phyloP scores from a whole-genome alignment of 192 early-diverging fungal species.

The Linnemannia elongata region DNA sequence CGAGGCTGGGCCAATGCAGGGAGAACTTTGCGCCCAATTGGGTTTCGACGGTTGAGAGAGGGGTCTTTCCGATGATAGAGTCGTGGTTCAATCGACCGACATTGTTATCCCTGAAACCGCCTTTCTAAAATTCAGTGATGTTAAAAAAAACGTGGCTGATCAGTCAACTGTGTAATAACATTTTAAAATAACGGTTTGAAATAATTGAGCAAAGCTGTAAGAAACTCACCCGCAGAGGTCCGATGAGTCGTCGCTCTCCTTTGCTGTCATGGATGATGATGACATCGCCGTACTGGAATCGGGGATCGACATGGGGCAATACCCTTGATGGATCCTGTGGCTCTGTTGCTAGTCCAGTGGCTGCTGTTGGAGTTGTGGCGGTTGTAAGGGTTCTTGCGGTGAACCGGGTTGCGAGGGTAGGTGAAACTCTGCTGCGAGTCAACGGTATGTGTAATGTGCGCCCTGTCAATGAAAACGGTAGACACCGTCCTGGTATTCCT shows the following conservation, averaged over 20 bases:
- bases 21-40: constrained; percentile 35
- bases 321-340: neutral
- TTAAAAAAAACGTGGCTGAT: neutral
- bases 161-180: neutral
- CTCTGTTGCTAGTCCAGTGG: neutral
- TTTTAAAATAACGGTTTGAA: neutral
- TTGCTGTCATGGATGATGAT: constrained; percentile 38
- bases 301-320: constrained; percentile 24
- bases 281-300: constrained; percentile 47
- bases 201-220: neutral
- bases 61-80: constrained; percentile 28
- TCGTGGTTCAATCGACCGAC: constrained; percentile 38
- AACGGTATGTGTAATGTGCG: too few relatives aligned
- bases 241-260: constrained; percentile 31
- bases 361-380: neutral
- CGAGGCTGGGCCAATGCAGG: constrained; percentile 45
- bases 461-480: neutral
- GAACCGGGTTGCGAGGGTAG: neutral
- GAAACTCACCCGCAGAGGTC: constrained; percentile 26
- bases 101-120: constrained; percentile 20
- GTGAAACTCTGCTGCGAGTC: neutral
- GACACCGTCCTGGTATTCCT: neutral
- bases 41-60: constrained; percentile 29
- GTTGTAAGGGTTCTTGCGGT: constrained; percentile 9
- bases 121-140: constrained; percentile 7